phyloP scores from a whole-genome alignment of 78 protist genomes.

The Anaeramoeba flamelloides region DNA sequence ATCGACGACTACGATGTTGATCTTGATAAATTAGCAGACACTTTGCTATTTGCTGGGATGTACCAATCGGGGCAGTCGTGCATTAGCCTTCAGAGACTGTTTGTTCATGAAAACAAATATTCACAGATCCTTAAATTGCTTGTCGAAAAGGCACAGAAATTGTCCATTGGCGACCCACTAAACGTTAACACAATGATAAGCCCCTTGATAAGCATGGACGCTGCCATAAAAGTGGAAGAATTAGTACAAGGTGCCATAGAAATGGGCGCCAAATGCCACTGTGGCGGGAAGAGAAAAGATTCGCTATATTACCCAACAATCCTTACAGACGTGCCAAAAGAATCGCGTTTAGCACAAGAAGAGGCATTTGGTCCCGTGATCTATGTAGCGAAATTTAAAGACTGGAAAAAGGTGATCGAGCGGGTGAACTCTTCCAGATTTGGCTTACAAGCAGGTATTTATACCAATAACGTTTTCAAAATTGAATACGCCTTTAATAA shows the following conservation, averaged over 20 bases:
- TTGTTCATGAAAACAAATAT: conserved; percentile 36
- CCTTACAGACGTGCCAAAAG: conserved; percentile 9
- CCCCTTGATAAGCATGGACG: conserved; percentile 47
- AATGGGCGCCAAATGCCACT: background rate
- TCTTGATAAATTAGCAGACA: conserved; percentile 21
- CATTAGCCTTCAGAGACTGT: conserved; percentile 41
- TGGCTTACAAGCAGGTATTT: conserved; percentile 63
- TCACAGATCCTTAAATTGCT: conserved; percentile 15
- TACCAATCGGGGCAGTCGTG: conserved; percentile 54
- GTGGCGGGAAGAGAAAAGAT: background rate
- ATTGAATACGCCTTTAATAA: conserved; percentile 40
- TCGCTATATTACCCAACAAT: conserved; percentile 32
- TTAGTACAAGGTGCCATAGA: conserved; percentile 22
- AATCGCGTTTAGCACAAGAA: background rate
- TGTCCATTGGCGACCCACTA: too few relatives aligned
- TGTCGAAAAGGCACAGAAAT: conserved; percentile 33
- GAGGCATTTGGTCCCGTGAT: conserved; percentile 51
- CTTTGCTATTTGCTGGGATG: conserved; percentile 46
- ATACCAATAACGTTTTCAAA: conserved; percentile 35
- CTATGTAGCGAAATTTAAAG: conserved; percentile 24
- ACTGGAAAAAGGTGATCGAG: conserved; percentile 28
- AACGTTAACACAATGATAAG: too few relatives aligned
- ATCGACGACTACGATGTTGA: conserved; percentile 29
- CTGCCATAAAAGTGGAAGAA: conserved; percentile 28
- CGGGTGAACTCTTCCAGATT: conserved; percentile 30